A percentile compares a stretch with the other conserved stretches of the same genome.
Evolutionary conservation across 805 yeast genomes (phyloP).

Genomic region (Ogataea naganishii): DNA sequence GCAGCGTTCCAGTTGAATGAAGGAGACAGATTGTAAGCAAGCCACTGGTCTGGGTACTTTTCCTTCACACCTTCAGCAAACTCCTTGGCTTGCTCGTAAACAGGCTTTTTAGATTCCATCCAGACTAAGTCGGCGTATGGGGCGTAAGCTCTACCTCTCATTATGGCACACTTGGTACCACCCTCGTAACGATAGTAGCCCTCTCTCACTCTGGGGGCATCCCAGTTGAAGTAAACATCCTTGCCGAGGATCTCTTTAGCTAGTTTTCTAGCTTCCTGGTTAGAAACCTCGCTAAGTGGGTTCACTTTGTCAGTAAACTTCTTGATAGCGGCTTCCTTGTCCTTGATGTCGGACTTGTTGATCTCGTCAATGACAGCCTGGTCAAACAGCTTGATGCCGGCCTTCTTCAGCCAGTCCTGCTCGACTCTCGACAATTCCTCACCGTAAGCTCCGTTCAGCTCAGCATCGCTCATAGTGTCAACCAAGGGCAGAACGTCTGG

Average conservation of each 20-base stretch:
- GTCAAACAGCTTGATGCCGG: slow-evolving; percentile 81
- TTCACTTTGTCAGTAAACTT: slow-evolving; percentile 61
- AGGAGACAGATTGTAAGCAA: slow-evolving; percentile 94
- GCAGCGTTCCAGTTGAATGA: slow-evolving; percentile 98
- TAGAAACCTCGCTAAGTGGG: slow-evolving; percentile 68
- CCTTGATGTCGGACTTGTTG: slow-evolving; percentile 44
- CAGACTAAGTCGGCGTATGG: slow-evolving; percentile 93
- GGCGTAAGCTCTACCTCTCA: slow-evolving; percentile 92
- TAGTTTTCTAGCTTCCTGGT: slow-evolving; percentile 69
- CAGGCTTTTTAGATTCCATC: slow-evolving; percentile 98
- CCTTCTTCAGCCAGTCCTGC: slow-evolving; percentile 71
- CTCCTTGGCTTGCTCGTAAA: slow-evolving; percentile 86
- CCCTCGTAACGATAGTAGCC: slow-evolving; percentile 95
- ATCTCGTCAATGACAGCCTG: slow-evolving; percentile 87
- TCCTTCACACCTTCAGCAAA: slow-evolving; percentile 87
- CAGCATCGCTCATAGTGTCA: slow-evolving; percentile 75
- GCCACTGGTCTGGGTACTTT: slow-evolving; percentile 83
- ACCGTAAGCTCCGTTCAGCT: slow-evolving; percentile 64
- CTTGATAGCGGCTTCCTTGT: slow-evolving; percentile 55
- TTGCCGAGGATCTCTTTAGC: slow-evolving; percentile 72
- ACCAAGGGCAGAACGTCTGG: slow-evolving; percentile 66
- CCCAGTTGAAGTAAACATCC: slow-evolving; percentile 91
- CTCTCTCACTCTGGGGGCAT: slow-evolving; percentile 87
- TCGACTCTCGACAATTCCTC: slow-evolving; percentile 65
- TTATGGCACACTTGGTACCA: slow-evolving; percentile 95